Evolutionary conservation across 495 filamentous ascomycete species (phyloP).

Genomic region (Penicillium pulvis): DNA sequence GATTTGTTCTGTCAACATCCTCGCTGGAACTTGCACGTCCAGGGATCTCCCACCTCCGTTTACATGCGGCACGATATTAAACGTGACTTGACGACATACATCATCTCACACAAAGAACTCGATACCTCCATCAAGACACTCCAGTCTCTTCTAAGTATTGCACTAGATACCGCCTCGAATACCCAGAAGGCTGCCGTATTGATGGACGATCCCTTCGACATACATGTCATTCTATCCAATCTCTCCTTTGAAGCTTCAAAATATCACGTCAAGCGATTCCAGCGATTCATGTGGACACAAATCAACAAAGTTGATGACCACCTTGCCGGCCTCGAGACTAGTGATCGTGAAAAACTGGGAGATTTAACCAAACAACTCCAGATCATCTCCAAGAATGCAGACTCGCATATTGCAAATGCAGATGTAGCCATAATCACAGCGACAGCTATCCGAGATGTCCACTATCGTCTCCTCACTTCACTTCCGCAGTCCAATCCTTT

Average conservation of each 20-base stretch:
- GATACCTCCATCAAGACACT: slow-evolving; percentile 14
- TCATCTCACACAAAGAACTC: slow-evolving; percentile 14
- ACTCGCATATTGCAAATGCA: slow-evolving; percentile 18
- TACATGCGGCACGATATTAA: slow-evolving; percentile 16
- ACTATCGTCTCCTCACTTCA: slow-evolving; percentile 2
- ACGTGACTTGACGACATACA: slow-evolving; percentile 14
- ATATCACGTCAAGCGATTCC: slow-evolving; percentile 17
- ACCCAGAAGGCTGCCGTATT: slow-evolving; percentile 7
- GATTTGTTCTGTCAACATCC: slow-evolving; percentile 21
- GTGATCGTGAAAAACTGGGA: slow-evolving; percentile 14
- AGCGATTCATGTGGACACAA: slow-evolving; percentile 16
- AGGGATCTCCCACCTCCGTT: slow-evolving; percentile 15
- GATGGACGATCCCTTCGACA: slow-evolving; percentile 17
- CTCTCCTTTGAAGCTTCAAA: slow-evolving; percentile 18
- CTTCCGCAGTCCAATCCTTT: slow-evolving; percentile 7
- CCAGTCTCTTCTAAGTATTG: slow-evolving; percentile 14
- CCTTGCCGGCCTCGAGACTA: slow-evolving; percentile 13
- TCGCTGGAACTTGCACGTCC: slow-evolving; percentile 17
- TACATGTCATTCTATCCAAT: slow-evolving; percentile 18
- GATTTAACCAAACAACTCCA: slow-evolving; percentile 18
- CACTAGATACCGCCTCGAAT: slow-evolving; percentile 5
- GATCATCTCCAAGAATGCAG: slow-evolving; percentile 18
- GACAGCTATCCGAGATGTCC: slow-evolving; percentile 8
- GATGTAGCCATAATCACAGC: slow-evolving; percentile 19
- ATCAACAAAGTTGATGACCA: slow-evolving; percentile 19